Base-by-base conservation (phyloP, 305 asterid genomes). In the Andrographis paniculata region DNA sequence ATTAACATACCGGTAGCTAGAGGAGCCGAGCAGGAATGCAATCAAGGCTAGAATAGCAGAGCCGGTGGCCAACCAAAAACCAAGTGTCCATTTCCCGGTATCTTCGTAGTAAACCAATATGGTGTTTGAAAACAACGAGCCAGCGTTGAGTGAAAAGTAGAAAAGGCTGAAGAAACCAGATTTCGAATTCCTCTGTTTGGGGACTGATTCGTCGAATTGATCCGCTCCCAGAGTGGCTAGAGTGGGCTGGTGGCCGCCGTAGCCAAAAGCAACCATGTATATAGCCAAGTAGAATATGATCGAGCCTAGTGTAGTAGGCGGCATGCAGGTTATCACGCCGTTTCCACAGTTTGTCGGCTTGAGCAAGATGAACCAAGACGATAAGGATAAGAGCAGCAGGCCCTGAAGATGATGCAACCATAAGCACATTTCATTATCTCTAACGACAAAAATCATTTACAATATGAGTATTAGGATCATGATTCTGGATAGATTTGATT, bases 211-310 rank as follows among this genome's bases (percentile, higher is more conserved):
- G 9, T 57, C 58, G 22, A 63, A 63, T 53, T 63, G 64, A 41
- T 56, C 63, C 13, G 69, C 45, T 16, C 69, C 69, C 15, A 63
- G 46, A 18, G 69, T 63, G 40, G 64, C 69, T 27, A 63, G 5
- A 6, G 69, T 63, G 41, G 63, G 69, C 44, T 63, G 69, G 43
- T 63, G 63, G 20, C 69, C 69, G 11, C 69, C 69, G 14, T 63
- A 63, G 17, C 69, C 69, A 9, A 63, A 52, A 13, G 69, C 69
- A 17, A 57, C 55, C 38, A 63, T 9, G 53, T 56, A 63, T 20
- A 63, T 45, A 10, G 59, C 63, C 33, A 51, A 15, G 53, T 63
- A 58, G 63, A 63, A 56, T 11, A 63, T 4, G 30, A 5, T 13
- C 1, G 58, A 17, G 52, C 63, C 69, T 0, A 23, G 8, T 20